Conservation (phyloP, 2,329 filamentous ascomycete genomes). For the Onygenales sp. region DNA sequence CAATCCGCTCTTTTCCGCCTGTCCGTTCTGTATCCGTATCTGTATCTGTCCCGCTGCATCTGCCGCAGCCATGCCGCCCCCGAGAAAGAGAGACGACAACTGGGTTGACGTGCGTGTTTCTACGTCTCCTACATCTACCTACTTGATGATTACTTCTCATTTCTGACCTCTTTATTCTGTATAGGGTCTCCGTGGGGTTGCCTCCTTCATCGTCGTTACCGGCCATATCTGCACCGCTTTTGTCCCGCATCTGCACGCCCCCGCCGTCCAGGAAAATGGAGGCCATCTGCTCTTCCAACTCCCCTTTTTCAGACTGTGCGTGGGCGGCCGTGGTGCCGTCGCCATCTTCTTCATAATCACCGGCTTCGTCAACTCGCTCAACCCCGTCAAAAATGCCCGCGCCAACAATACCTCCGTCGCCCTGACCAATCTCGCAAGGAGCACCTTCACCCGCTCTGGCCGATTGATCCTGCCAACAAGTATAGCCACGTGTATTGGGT, state of each 20-base stretch:
- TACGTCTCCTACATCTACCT: neutral
- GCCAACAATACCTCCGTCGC: constrained; percentile 14
- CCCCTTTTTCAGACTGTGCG: constrained; percentile 18
- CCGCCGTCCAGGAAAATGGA: constrained; percentile 16
- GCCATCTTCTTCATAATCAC: constrained; percentile 23
- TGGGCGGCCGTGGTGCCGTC: constrained; percentile 17
- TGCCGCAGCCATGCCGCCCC: constrained; percentile 2
- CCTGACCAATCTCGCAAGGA: constrained; percentile 15
- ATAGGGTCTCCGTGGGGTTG: constrained; percentile 34
- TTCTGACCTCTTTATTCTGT: neutral
- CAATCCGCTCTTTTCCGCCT: neutral
- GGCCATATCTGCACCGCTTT: constrained; percentile 35
- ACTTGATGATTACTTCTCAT: neutral
- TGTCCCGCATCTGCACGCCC: constrained; percentile 31
- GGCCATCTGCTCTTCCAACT: constrained; percentile 16
- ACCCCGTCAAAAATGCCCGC: constrained; percentile 17
- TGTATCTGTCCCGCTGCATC: neutral
- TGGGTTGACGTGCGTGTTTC: constrained; percentile 15
- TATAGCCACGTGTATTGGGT: constrained; percentile 14
- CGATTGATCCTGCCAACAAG: constrained; percentile 19
- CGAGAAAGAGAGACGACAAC: constrained; percentile 15
- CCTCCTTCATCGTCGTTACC: constrained; percentile 33
- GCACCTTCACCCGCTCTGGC: constrained; percentile 15
- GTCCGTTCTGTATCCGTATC: neutral
- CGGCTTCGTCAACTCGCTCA: constrained; percentile 22